Conservation (phyloP, 768 basidiomycete species). For the Phylloporus sp. region DNA sequence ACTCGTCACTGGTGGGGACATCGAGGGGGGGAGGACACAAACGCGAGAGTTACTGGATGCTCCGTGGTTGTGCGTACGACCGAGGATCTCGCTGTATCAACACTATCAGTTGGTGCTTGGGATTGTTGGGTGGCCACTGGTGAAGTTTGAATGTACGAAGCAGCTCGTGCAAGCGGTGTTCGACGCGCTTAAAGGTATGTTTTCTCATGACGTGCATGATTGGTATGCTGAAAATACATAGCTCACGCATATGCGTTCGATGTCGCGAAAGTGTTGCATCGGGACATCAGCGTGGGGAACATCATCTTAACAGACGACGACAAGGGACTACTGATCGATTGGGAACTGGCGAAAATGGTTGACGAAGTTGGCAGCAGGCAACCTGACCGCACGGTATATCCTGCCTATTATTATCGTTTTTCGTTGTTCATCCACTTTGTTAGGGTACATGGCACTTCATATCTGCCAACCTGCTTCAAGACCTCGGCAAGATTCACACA, state of each 20-base stretch:
- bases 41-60: neutral
- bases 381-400: neutral
- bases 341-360: slow-evolving; percentile 16
- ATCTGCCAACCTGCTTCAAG: slow-evolving; percentile 14
- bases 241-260: slow-evolving; percentile 21
- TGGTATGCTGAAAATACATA: neutral
- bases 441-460: slow-evolving; percentile 10
- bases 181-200: neutral
- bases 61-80: neutral
- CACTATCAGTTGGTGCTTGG: neutral
- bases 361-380: neutral
- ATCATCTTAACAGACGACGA: slow-evolving; percentile 17
- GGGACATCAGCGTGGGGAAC: slow-evolving; percentile 28
- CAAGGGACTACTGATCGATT: slow-evolving; percentile 22
- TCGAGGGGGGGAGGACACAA: neutral
- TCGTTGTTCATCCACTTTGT: neutral
- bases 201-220: too few species aligned
- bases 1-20: neutral
- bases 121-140: neutral
- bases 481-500: too few species aligned
- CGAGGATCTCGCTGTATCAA: neutral
- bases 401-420: neutral
- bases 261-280: slow-evolving; percentile 17
- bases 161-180: neutral
- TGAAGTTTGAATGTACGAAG: neutral